Percentiles rank a stretch among this genome's conserved stretches.
Evolutionary conservation across 129 eudicot genomes (phyloP).

Genomic region (Chrysanthemum seticuspe): DNA sequence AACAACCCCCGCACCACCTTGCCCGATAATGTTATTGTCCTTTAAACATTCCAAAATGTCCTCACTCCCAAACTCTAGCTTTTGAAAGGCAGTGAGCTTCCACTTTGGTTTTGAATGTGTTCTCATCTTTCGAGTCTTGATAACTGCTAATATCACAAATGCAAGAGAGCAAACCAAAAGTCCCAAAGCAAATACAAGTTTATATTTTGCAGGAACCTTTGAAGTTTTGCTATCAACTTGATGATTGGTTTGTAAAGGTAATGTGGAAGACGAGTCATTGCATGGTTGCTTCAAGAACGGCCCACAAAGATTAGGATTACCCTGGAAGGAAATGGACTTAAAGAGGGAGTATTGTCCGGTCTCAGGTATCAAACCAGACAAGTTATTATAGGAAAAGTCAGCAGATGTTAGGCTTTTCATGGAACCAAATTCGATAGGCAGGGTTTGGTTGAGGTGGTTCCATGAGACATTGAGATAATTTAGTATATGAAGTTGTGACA

Average conservation of each 20-base stretch:
- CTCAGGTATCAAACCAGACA: constrained; percentile 61
- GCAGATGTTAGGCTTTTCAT: constrained; percentile 76
- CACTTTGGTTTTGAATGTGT: constrained; percentile 35
- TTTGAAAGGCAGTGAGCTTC: constrained; percentile 78
- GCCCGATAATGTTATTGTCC: constrained; percentile 65
- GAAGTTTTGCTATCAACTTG: constrained; percentile 35
- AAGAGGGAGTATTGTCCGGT: constrained; percentile 57
- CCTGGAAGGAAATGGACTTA: constrained; percentile 50
- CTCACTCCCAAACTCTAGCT: constrained; percentile 58
- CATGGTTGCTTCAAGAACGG: constrained; percentile 40
- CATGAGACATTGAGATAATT: constrained; percentile 66
- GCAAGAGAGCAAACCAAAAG: constrained; percentile 60
- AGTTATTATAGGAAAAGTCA: constrained; percentile 67
- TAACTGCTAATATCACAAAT: constrained; percentile 49
- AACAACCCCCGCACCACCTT: constrained; percentile 75
- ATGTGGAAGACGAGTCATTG: constrained; percentile 37
- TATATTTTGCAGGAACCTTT: constrained; percentile 54
- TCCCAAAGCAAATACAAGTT: constrained; percentile 61
- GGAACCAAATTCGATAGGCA: constrained; percentile 52
- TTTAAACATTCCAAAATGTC: constrained; percentile 66
- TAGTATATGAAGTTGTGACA: constrained; percentile 55
- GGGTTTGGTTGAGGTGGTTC: constrained; percentile 51
- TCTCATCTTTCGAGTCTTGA: constrained; percentile 52
- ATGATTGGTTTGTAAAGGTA: constrained; percentile 17
- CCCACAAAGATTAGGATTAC: constrained; percentile 63